Base-by-base conservation (phyloP, 2,329 filamentous ascomycete species). In the Sclerotinia trifoliorum region DNA sequence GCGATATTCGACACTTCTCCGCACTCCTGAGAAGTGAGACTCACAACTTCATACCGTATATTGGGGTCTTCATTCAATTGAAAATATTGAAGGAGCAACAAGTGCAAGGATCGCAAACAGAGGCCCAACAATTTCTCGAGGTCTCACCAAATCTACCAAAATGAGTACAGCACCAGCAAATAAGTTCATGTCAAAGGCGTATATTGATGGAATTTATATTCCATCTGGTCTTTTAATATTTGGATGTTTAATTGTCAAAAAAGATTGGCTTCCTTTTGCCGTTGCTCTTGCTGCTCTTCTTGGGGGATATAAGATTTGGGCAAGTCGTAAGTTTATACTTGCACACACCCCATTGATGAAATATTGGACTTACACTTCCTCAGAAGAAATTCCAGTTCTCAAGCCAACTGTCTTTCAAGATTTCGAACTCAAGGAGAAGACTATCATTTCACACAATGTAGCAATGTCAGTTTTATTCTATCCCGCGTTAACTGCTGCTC, bases 381-480 rank as follows among this genome's bases (percentile, higher is more conserved):
- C 39, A 93, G 92, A 88, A 78, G 84, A 88, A 71, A 88, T 90
- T 80, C 93, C 92, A 81, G 89, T 95, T 72, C 87, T 99, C 75
- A 94, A 94, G 82, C 93, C 94, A 44, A 88, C 89, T 74, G 85
- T 85, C 63, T 97, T 97, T 86, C 93, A 97, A 80, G 87, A 96
- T 69, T 97, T 97, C 78, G 90, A 92, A 79, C 89, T 99, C 75
- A 90, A 91, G 80, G 92, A 98, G 81, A 98, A 97, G 87, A 98
- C 90, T 19, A 86, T 96, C 73, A 90, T 98, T 77, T 97, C 94
- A 44, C 95, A 98, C 87, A 99, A 99, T 84, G 94, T 96, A 70
- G 94, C 94, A 80, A 97, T 99, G 91, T 93, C 81, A 77, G 80
- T 70, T 44, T 56, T 55, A 49, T 62, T 56, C 26, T 21, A 55